Percentiles rank a stretch among this genome's conserved stretches.
phyloP scores from a whole-genome alignment of 257 asterid genomes.

The Solanum gandarillasii region DNA sequence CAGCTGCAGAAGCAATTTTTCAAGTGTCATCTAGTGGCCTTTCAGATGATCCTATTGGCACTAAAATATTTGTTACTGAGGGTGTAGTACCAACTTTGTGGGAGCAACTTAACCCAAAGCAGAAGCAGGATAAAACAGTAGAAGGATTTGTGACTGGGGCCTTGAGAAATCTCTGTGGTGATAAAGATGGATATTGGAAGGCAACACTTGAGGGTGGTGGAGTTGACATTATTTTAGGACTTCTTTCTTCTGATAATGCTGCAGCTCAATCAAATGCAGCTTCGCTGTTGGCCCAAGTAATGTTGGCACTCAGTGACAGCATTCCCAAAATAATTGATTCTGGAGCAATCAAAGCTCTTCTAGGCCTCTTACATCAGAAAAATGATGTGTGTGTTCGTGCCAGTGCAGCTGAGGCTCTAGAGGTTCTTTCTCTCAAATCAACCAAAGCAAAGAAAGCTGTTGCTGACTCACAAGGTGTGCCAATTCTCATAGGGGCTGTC shows the following conservation, averaged over 20 bases:
- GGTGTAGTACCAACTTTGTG: conserved; percentile 74
- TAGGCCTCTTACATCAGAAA: conserved; percentile 43
- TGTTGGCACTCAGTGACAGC: conserved; percentile 52
- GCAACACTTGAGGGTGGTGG: conserved; percentile 83
- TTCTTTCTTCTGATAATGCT: conserved; percentile 60
- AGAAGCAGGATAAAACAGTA: conserved; percentile 62
- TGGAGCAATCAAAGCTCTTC: conserved; percentile 55
- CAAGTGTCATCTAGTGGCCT: conserved; percentile 64
- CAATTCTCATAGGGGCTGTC: conserved; percentile 60
- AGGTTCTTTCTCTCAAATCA: conserved; percentile 62
- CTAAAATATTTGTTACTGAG: conserved; percentile 72
- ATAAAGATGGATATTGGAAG: conserved; percentile 69
- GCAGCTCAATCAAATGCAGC: conserved; percentile 74
- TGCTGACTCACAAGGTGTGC: conserved; percentile 54
- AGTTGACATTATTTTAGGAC: conserved; percentile 56
- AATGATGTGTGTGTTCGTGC: conserved; percentile 67
- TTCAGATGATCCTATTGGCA: conserved; percentile 73
- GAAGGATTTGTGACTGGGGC: conserved; percentile 73
- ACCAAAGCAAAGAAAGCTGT: conserved; percentile 42
- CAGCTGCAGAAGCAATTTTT: conserved; percentile 77
- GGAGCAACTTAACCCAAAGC: conserved; percentile 51
- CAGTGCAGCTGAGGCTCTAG: conserved; percentile 85
- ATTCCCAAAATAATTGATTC: conserved; percentile 52
- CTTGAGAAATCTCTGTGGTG: conserved; percentile 80
- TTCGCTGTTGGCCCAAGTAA: conserved; percentile 69